Conservation (phyloP, 2,329 filamentous ascomycete species). For the Clonostachys byssicola region DNA sequence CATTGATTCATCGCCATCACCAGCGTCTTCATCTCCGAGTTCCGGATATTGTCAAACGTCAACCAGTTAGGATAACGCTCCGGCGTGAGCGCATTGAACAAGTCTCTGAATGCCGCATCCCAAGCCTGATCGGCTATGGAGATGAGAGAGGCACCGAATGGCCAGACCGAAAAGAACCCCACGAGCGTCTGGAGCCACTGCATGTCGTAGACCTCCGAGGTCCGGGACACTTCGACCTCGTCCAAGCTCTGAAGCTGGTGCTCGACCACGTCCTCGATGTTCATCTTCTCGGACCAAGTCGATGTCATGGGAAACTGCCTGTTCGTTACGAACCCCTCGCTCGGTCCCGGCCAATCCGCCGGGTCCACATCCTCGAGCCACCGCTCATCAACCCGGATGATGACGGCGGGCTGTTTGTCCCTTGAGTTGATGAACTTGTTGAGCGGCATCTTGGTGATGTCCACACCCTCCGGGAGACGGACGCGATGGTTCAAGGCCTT, state of each 20-base stretch:
- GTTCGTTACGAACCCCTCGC: constrained; percentile 17
- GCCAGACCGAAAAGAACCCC: not conserved
- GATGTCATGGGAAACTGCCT: constrained; percentile 14
- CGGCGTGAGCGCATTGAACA: constrained; percentile 15
- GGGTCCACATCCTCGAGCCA: constrained; percentile 8
- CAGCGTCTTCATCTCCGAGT: constrained; percentile 13
- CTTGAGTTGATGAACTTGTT: constrained; percentile 13
- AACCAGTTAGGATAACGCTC: constrained; percentile 24
- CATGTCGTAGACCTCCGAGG: constrained; percentile 7
- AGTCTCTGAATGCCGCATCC: constrained; percentile 5
- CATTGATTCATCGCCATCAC: constrained; percentile 22
- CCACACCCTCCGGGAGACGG: constrained; percentile 9
- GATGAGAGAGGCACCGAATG: constrained; percentile 4
- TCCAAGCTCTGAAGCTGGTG: constrained; percentile 11
- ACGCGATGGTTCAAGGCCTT: constrained; percentile 11
- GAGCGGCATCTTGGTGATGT: constrained; percentile 16
- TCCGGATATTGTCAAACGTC: constrained; percentile 17
- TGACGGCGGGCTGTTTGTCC: constrained; percentile 12
- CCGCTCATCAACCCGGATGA: constrained; percentile 16
- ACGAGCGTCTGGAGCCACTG: constrained; percentile 18
- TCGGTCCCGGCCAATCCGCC: constrained; percentile 12
- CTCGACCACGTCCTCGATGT: constrained; percentile 3
- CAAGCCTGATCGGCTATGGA: not conserved
- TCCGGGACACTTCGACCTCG: constrained; percentile 3
- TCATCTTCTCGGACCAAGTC: constrained; percentile 13